phyloP scores from a whole-genome alignment of 1,284 basidiomycete species.

The Cryptococcus sp. region DNA sequence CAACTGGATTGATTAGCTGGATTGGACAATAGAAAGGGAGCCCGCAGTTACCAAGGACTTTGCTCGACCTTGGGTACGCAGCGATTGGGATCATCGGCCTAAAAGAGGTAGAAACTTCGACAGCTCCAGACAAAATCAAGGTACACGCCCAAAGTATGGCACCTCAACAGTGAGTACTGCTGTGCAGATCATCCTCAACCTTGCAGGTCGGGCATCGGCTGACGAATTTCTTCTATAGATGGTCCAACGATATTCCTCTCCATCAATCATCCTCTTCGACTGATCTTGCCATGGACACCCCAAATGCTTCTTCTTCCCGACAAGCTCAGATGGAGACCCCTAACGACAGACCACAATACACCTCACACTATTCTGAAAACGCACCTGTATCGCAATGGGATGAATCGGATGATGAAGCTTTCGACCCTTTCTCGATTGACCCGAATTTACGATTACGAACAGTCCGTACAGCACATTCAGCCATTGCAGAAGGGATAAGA shows the following conservation, averaged over 20 bases:
- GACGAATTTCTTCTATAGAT: background rate
- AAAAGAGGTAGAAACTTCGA: too few species aligned
- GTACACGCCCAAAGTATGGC: background rate
- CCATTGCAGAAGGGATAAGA: constrained; percentile 76
- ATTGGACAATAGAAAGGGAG: too few species aligned
- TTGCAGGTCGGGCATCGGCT: background rate
- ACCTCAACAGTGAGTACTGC: background rate
- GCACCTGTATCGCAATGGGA: background rate
- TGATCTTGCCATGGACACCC: background rate
- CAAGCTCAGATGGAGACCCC: background rate
- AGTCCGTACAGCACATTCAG: constrained; percentile 79
- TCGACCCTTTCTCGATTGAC: constrained; percentile 58
- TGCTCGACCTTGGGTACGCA: too few species aligned
- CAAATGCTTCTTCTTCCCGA: background rate
- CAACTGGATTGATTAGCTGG: too few species aligned
- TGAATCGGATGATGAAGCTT: constrained; percentile 28
- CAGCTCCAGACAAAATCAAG: too few species aligned
- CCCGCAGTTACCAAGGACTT: too few species aligned
- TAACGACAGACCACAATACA: background rate
- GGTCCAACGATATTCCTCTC: background rate
- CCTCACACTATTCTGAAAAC: background rate
- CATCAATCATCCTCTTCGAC: background rate
- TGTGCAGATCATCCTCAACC: background rate
- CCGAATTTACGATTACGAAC: constrained; percentile 78
- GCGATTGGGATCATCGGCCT: too few species aligned